These are phyloP conservation scores for Aspergillus heteromorphus DNA, from an alignment of 495 filamentous ascomycete genomes.

Conservation along the genomic window DNA sequence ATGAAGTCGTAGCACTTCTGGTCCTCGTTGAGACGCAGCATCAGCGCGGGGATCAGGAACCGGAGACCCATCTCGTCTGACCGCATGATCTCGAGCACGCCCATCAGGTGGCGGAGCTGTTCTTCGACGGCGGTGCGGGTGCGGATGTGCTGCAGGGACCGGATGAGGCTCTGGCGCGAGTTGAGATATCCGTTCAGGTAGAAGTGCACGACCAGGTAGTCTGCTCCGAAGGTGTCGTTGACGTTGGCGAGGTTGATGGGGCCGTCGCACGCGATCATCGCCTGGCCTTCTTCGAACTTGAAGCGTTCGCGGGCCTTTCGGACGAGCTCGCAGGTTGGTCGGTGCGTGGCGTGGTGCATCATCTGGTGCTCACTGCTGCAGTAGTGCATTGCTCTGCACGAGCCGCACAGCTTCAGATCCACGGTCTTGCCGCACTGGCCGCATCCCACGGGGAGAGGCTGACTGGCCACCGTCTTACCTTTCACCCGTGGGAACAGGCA, in stretches of 20 bases:
- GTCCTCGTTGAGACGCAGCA: conserved; percentile 43
- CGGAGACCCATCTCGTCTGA: conserved; percentile 45
- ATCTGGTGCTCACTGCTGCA: conserved; percentile 42
- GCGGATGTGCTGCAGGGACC: background rate
- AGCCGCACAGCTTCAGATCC: conserved; percentile 28
- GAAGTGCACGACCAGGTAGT: background rate
- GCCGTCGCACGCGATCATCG: background rate
- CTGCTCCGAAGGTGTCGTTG: background rate
- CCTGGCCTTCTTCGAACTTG: conserved; percentile 22
- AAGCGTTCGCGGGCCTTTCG: conserved; percentile 10
- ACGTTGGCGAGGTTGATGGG: background rate
- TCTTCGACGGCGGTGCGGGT: background rate
- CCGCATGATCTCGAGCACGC: background rate
- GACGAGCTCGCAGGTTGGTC: conserved; percentile 36
- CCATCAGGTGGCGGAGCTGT: background rate
- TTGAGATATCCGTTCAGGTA: background rate
- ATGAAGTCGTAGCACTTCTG: conserved; percentile 54
- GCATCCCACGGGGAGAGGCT: background rate
- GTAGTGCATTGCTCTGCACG: conserved; percentile 42
- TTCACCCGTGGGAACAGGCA: too few species aligned
- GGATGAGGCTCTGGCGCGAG: background rate
- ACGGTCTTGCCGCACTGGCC: conserved; percentile 17
- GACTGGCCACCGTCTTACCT: background rate
- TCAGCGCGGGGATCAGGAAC: conserved; percentile 31
- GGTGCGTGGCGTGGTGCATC: conserved; percentile 33